Percentiles rank a stretch among this genome's conserved stretches.
These are phyloP conservation scores for Capsicum baccatum DNA, from an alignment of 257 asterid genomes.

Conservation along the genomic window DNA sequence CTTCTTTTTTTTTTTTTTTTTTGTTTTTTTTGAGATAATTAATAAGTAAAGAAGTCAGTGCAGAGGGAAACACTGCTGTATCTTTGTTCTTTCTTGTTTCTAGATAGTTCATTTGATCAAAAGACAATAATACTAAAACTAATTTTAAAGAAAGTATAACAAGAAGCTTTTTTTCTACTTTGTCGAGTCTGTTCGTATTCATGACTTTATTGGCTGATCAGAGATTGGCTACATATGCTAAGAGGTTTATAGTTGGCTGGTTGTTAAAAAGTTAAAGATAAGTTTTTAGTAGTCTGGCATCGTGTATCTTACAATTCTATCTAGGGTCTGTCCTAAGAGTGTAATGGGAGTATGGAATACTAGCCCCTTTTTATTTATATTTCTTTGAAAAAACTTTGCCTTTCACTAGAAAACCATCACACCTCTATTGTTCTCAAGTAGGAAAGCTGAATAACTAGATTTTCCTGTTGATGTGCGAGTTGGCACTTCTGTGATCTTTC, in stretches of 20 bases:
- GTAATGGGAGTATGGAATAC: not conserved
- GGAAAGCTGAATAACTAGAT: constrained; percentile 13
- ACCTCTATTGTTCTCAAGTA: not conserved
- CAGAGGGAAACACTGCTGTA: not conserved
- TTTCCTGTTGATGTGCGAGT: not conserved
- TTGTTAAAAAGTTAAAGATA: not conserved
- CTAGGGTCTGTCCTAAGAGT: constrained; percentile 2
- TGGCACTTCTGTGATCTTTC: constrained; percentile 14
- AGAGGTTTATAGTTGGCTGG: constrained; percentile 20
- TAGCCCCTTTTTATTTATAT: not conserved
- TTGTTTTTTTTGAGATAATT: no score
- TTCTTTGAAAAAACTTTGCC: not conserved
- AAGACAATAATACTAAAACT: no score
- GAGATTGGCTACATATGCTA: constrained; percentile 17
- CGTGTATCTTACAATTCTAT: not conserved
- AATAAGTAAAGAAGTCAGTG: constrained; percentile 14
- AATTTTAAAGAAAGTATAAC: no score
- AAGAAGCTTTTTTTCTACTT: no score
- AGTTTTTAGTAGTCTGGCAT: not conserved
- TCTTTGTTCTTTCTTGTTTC: constrained; percentile 25
- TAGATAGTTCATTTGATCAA: not conserved
- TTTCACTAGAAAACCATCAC: not conserved
- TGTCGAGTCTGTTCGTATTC: not conserved
- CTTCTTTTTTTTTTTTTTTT: not conserved
- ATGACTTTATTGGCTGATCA: not conserved